Evolutionary conservation across 1,139 yeast genomes (phyloP).

Genomic region (Pneumocystis canis): DNA sequence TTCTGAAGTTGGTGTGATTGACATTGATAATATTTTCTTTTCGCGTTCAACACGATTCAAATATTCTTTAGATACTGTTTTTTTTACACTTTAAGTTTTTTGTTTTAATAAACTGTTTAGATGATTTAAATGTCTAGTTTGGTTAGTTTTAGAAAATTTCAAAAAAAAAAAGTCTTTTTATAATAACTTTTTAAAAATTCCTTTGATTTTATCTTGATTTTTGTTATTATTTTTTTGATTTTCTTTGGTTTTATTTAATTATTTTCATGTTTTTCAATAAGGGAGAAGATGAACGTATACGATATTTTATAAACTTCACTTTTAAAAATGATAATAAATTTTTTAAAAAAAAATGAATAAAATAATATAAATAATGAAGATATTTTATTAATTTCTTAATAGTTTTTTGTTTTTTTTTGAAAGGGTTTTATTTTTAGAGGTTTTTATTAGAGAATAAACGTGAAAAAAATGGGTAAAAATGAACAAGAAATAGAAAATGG

Average conservation of each 20-base stretch:
- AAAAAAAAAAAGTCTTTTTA: background rate
- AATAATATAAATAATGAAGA: background rate
- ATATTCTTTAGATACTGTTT: background rate
- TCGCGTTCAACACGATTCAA: background rate
- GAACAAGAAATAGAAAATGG: background rate
- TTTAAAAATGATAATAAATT: background rate
- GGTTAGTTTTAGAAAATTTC: background rate
- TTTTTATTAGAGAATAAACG: background rate
- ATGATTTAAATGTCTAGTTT: background rate
- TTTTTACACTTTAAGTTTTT: background rate
- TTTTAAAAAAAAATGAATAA: background rate
- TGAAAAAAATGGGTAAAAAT: background rate
- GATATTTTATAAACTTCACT: background rate
- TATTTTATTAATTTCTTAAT: background rate
- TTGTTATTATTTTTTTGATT: background rate
- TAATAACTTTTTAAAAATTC: background rate
- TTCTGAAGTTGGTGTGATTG: background rate
- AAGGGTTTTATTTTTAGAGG: background rate
- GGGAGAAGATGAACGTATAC: background rate
- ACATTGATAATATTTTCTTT: background rate
- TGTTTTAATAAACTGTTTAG: background rate
- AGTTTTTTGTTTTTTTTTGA: background rate
- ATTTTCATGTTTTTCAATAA: background rate
- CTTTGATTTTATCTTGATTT: background rate
- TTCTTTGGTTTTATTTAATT: background rate